phyloP scores from a whole-genome alignment of 176 grass and related monocot genomes.

The Oropetium thomaeum region DNA sequence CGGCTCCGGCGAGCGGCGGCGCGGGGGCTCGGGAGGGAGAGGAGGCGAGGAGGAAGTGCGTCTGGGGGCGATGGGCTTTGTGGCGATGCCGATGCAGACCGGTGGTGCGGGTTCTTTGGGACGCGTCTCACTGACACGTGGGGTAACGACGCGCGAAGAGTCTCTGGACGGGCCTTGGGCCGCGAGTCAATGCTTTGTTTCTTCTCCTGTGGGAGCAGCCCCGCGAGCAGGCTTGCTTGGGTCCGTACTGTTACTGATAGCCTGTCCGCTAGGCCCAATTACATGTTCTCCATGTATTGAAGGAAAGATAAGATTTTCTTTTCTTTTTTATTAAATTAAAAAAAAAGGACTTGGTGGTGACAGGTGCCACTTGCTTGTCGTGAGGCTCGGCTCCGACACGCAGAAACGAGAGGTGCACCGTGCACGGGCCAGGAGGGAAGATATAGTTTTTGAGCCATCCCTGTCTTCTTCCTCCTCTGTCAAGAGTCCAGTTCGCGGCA shows the following conservation, averaged over 20 bases:
- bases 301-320: neutral
- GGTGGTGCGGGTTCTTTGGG: conserved; percentile 2
- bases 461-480: neutral
- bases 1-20: conserved; percentile 48
- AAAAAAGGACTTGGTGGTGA: neutral
- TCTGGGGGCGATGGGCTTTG: neutral
- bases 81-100: conserved; percentile 13
- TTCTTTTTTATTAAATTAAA: neutral
- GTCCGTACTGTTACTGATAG: too few species aligned
- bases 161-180: neutral
- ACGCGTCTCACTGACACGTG: conserved; percentile 2
- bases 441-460: neutral
- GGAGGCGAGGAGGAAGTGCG: neutral
- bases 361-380: neutral
- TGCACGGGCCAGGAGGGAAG: neutral
- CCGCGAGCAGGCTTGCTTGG: too few species aligned
- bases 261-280: neutral
- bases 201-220: too few species aligned
- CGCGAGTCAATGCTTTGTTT: too few species aligned
- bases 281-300: neutral
- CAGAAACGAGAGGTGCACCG: conserved; percentile 21
- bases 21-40: neutral
- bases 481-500: neutral
- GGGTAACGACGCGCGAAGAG: neutral
- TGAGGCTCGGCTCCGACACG: neutral